Percentiles rank a stretch among this genome's conserved stretches.
Conservation (phyloP, 2,329 filamentous ascomycete genomes). For the Trichoderma polysporum region DNA sequence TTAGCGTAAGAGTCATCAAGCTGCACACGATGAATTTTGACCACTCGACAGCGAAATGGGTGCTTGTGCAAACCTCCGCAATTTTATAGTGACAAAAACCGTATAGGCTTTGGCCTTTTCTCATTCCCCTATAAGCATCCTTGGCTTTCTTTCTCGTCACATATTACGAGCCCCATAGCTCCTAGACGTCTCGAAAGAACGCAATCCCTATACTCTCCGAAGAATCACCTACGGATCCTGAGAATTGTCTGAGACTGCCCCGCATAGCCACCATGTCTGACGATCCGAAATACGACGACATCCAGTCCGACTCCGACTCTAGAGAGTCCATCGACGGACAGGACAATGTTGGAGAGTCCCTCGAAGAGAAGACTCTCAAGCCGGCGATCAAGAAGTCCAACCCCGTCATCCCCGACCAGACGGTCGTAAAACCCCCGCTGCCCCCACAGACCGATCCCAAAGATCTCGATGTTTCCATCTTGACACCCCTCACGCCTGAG, state of each 20-base stretch:
- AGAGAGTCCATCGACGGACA: conserved; percentile 63
- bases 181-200: not conserved
- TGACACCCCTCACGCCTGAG: conserved; percentile 87
- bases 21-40: conserved; percentile 47
- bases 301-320: conserved; percentile 69
- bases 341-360: conserved; percentile 57
- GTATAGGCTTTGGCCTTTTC: conserved; percentile 1
- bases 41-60: conserved; percentile 38
- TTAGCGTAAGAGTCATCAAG: conserved; percentile 43
- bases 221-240: not conserved
- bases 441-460: conserved; percentile 93
- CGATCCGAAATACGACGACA: conserved; percentile 67
- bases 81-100: conserved; percentile 28
- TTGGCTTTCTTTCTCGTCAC: not conserved
- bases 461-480: conserved; percentile 75
- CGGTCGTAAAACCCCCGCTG: conserved; percentile 52
- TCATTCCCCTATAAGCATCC: not conserved
- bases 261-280: conserved; percentile 38
- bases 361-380: conserved; percentile 69
- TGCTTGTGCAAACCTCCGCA: conserved; percentile 23
- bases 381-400: conserved; percentile 78
- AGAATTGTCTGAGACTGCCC: conserved; percentile 3
- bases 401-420: conserved; percentile 55
- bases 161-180: not conserved
- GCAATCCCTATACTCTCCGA: not conserved